A percentile compares a stretch with the other conserved stretches of the same genome.
phyloP scores from a whole-genome alignment of 176 grass and related monocot genomes.

The Eragrostis curvula region DNA sequence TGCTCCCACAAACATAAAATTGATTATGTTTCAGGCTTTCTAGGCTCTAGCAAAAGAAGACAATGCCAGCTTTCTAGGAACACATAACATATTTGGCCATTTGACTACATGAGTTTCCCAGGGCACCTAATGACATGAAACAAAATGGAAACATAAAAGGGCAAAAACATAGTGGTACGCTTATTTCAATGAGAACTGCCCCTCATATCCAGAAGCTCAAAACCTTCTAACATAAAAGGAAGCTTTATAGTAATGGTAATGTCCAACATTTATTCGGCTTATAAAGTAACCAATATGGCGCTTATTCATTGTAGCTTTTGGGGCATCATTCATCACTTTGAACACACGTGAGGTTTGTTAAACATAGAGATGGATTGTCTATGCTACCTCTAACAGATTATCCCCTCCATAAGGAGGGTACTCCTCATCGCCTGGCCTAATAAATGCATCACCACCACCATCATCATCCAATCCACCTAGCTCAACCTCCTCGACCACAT shows the following conservation, averaged over 20 bases:
- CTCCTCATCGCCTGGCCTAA: constrained; percentile 44
- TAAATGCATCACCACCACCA: constrained; percentile 42
- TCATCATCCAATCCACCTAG: constrained; percentile 70
- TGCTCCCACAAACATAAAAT: not conserved
- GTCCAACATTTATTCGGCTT: not conserved
- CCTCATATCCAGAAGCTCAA: constrained; percentile 2
- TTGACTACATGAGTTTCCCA: not conserved
- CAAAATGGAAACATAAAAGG: constrained; percentile 5
- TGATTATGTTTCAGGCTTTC: not conserved
- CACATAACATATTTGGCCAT: not conserved
- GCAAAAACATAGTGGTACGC: not conserved
- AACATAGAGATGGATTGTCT: not conserved
- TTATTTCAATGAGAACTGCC: not conserved
- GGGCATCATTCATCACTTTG: not conserved
- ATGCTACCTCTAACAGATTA: constrained; percentile 58
- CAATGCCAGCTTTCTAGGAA: not conserved
- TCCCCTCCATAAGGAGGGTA: constrained; percentile 45
- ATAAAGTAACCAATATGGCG: not conserved
- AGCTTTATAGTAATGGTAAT: not conserved
- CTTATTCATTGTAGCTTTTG: not conserved
- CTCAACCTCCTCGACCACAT: constrained; percentile 59
- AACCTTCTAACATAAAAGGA: not conserved
- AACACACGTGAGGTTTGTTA: not conserved
- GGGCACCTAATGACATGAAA: not conserved
- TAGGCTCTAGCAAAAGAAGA: not conserved